Evolutionary conservation across 768 basidiomycete genomes (phyloP), one percentile per base, ranked within the genome.

Genomic region (Clitopilus passeckerianus): DNA sequence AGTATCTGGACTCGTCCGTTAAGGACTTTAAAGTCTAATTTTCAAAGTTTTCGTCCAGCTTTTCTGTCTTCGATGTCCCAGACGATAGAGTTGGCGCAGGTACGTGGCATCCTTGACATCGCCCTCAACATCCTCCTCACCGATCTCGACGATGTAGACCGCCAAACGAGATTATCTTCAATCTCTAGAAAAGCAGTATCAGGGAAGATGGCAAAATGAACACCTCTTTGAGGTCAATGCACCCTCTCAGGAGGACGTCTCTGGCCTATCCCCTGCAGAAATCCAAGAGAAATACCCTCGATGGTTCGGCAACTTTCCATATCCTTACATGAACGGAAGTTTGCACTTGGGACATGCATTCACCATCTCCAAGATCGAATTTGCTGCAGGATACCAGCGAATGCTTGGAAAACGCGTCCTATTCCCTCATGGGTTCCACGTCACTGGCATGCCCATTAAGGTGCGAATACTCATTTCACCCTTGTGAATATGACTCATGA

Each of bases 401-500:
- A 87, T 99, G 90, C 71, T 95, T 63, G 96, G 97, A 56, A 97
- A 97, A 77, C 82, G 92, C 15, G 93, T 90, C 27, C 74, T 99
- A 65, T 98, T 98, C 76, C 97, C 97, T n/a, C 90, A 95, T 68
- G 97, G 93, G 53, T 91, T 97, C 74, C 97, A 99, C 75, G 92
- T 91, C 66, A 99, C 97, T 5, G 97, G 97, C 34, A 91, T 99
- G 93, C 97, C 97, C 37, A 99, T 99, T 81, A 98, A 98, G 85
- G 96, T 93, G 61, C 60, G 88, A 75, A 23, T 53, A 16, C 10
- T 56, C 12, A 5, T n/a, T 6, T 5, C 27, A 1, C n/a, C 15
- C 37, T 50, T 57, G 27, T 16, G 20, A 9, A 53, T 52, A 4
- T 20, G 34, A 16, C 27, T 16, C 50, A 59, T 14, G 50, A 24